Conservation (phyloP, 257 asterid species). For the Jacaranda copaia region DNA sequence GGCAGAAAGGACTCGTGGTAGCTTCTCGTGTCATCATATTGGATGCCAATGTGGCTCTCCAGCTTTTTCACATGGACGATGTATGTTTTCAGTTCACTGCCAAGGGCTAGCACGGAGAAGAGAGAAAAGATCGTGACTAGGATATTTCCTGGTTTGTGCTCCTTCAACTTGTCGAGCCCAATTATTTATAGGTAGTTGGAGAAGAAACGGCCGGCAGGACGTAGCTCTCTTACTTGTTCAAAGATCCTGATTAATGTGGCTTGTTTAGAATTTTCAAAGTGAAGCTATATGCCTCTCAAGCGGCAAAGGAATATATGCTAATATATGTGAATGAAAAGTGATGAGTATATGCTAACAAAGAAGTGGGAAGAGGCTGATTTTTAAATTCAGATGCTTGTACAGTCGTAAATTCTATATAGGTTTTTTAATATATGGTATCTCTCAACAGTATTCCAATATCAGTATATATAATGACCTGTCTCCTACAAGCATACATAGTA, state of each 20-base stretch:
- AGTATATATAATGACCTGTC: too few relatives aligned
- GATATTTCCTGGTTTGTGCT: background rate
- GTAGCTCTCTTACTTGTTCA: background rate
- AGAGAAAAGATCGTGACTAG: background rate
- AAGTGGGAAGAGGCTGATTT: background rate
- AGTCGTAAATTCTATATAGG: background rate
- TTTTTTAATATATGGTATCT: background rate
- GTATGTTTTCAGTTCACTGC: constrained; percentile 28
- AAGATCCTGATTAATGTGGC: background rate
- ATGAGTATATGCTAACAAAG: constrained; percentile 15
- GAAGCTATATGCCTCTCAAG: constrained; percentile 29
- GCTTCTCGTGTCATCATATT: constrained; percentile 18
- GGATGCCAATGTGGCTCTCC: background rate
- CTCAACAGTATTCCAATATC: too few relatives aligned
- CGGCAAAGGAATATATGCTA: constrained; percentile 27
- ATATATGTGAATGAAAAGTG: constrained; percentile 21
- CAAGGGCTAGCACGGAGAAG: background rate
- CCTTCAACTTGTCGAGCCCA: background rate
- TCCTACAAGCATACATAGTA: too few relatives aligned
- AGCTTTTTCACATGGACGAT: constrained; percentile 38
- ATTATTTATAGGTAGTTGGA: constrained; percentile 23
- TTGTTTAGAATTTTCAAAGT: background rate
- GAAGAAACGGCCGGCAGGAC: constrained; percentile 29
- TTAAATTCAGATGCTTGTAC: constrained; percentile 9
- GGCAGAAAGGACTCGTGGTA: constrained; percentile 35